Conservation (phyloP, 1,284 basidiomycete species). For the Inonotus obliquus region DNA sequence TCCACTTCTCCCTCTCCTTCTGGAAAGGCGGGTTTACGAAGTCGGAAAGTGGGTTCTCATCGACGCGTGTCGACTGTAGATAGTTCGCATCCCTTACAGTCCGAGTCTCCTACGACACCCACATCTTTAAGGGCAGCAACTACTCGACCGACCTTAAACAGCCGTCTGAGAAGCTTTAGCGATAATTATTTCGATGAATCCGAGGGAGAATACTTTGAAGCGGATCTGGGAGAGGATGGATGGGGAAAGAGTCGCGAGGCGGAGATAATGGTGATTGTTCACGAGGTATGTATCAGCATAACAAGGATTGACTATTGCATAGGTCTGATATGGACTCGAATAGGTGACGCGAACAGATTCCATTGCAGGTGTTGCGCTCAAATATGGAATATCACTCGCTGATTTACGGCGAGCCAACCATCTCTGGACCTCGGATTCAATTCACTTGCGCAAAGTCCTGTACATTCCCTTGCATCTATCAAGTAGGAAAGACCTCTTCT, state of each 20-base stretch:
- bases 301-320: neutral
- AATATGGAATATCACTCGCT: conserved; percentile 79
- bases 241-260: neutral
- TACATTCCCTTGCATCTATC: conserved; percentile 65
- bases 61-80: conserved; percentile 5
- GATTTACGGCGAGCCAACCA: conserved; percentile 85
- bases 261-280: conserved; percentile 16
- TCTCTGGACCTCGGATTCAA: conserved; percentile 85
- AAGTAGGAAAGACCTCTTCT: conserved; percentile 24
- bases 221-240: neutral
- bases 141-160: conserved; percentile 9
- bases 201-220: neutral
- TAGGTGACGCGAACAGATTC: conserved; percentile 74
- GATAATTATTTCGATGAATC: neutral
- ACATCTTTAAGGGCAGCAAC: neutral
- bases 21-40: conserved; percentile 6
- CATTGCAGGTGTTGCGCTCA: conserved; percentile 78
- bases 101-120: neutral
- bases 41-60: conserved; percentile 7
- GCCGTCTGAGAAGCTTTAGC: conserved; percentile 4
- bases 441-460: conserved; percentile 79
- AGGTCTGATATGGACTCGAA: neutral
- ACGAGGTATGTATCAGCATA: conserved; percentile 8
- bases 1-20: neutral
- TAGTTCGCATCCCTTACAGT: conserved; percentile 13